Base-by-base conservation (phyloP, 495 filamentous ascomycete species). In the Hapsidospora chrysogenum region DNA sequence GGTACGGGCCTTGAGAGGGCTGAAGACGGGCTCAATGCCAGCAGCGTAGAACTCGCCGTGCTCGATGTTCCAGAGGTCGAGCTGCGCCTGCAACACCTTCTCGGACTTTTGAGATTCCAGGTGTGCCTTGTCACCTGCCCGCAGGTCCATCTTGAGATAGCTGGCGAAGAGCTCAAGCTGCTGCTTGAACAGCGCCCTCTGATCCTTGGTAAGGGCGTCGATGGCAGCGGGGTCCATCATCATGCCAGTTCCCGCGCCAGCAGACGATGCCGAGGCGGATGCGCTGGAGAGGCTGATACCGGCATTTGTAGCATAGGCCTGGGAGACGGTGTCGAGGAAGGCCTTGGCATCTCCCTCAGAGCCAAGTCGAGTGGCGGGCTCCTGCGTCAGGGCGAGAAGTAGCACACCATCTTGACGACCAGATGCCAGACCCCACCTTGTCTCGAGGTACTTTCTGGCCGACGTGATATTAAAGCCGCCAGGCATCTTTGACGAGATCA, bases 201-300 rank as follows among this genome's bases (percentile, higher is more conserved):
- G 92, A 49, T 95, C 87, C 58, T 93, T 95, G 40, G 89, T 99
- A 37, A 96, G 64, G 11, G 92, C 89, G 58, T 96, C 92, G 42
- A 96, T 76, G 21, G 89, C 89, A 15, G 89, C 89, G 2, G 92
- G 92, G 42, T 96, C 89, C 92, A 99, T 95, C 77, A 95, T 87
- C 89, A 99, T 96, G 45, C 80, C 78, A 26, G 64, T 72, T 25
- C 71, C 76, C 37, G 58, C 72, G 33, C 75, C 85, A 29, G 63
- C 73, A 46, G 81, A 81, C 31, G 80, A 82, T 35, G 74, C 84
- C 30, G 66, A 60, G 29, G 84, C 70, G 7, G 73, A 56, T 2
- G 80, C 78, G 6, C 80, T 68, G 6, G 85, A 80, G 27, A 99
- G 64, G 48, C 63, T 92, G 53, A 99, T 78, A 25, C 89, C 89